phyloP scores from a whole-genome alignment of 2,329 filamentous ascomycete species.

The Emericellopsis atlantica region DNA sequence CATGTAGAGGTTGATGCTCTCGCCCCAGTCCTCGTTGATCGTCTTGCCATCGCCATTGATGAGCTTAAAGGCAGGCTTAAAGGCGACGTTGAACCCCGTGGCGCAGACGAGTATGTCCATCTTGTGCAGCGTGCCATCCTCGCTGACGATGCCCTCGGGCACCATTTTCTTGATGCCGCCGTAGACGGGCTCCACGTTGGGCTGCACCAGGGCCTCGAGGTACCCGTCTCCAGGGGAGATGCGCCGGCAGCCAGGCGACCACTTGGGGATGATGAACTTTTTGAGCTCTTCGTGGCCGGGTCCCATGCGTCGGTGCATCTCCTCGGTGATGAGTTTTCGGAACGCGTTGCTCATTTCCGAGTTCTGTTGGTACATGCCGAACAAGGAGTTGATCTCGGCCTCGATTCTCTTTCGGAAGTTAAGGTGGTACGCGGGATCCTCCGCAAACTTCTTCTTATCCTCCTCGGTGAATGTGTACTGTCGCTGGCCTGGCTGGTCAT shows the following conservation, averaged over 20 bases:
- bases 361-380: constrained; percentile 26
- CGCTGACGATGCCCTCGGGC: constrained; percentile 14
- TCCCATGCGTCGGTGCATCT: constrained; percentile 27
- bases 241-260: constrained; percentile 27
- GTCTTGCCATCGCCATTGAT: constrained; percentile 17
- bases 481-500: constrained; percentile 18
- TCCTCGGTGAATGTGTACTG: constrained; percentile 26
- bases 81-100: constrained; percentile 24
- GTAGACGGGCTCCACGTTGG: constrained; percentile 29
- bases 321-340: constrained; percentile 23
- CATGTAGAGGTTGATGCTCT: constrained; percentile 31
- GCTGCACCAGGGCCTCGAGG: constrained; percentile 24
- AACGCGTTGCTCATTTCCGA: constrained; percentile 24
- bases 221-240: constrained; percentile 28
- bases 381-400: constrained; percentile 25
- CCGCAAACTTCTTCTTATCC: constrained; percentile 22
- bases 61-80: constrained; percentile 29
- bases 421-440: constrained; percentile 25
- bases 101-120: constrained; percentile 22
- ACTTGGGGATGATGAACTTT: constrained; percentile 25
- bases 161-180: constrained; percentile 22
- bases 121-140: constrained; percentile 15
- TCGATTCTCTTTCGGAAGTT: constrained; percentile 28
- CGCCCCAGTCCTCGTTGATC: constrained; percentile 29
- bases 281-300: constrained; percentile 26